phyloP scores from a whole-genome alignment of 164 flowering plant species.

The Akebia trifoliata region DNA sequence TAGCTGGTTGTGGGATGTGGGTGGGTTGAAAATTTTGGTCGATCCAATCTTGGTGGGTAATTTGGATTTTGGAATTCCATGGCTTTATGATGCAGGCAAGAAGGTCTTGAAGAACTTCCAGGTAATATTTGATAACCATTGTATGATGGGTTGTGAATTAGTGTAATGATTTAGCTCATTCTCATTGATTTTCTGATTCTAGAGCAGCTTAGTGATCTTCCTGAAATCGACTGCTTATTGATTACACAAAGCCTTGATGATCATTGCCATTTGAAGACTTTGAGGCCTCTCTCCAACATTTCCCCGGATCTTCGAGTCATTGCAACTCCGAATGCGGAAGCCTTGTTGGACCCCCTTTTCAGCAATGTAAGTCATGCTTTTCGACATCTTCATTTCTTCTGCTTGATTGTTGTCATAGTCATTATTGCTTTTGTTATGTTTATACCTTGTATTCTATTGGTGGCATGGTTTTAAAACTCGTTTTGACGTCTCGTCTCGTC shows the following conservation, averaged over 20 bases:
- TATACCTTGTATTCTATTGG: neutral
- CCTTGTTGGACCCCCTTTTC: slow-evolving; percentile 66
- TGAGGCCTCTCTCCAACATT: slow-evolving; percentile 65
- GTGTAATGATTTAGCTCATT: neutral
- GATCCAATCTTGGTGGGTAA: slow-evolving; percentile 95
- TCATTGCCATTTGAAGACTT: slow-evolving; percentile 90
- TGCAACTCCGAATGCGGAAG: slow-evolving; percentile 88
- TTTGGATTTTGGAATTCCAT: slow-evolving; percentile 92
- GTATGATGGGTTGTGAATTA: neutral
- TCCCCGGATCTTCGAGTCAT: slow-evolving; percentile 62
- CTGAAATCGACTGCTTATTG: slow-evolving; percentile 68
- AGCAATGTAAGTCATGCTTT: slow-evolving; percentile 45
- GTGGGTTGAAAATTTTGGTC: slow-evolving; percentile 64
- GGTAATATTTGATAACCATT: slow-evolving; percentile 34
- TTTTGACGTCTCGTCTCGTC: too few relatives aligned
- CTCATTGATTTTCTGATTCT: slow-evolving; percentile 11
- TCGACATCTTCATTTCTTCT: neutral
- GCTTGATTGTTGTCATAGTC: neutral
- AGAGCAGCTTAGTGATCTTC: slow-evolving; percentile 86
- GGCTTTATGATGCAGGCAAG: slow-evolving; percentile 93
- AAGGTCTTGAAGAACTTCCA: slow-evolving; percentile 63
- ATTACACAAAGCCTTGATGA: slow-evolving; percentile 98
- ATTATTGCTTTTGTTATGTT: neutral
- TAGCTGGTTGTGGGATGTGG: slow-evolving; percentile 93
- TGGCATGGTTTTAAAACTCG: too few relatives aligned